These are phyloP conservation scores for Taxawa tesnikishii DNA, from an alignment of 2,329 filamentous ascomycete species.

Conservation along the genomic window DNA sequence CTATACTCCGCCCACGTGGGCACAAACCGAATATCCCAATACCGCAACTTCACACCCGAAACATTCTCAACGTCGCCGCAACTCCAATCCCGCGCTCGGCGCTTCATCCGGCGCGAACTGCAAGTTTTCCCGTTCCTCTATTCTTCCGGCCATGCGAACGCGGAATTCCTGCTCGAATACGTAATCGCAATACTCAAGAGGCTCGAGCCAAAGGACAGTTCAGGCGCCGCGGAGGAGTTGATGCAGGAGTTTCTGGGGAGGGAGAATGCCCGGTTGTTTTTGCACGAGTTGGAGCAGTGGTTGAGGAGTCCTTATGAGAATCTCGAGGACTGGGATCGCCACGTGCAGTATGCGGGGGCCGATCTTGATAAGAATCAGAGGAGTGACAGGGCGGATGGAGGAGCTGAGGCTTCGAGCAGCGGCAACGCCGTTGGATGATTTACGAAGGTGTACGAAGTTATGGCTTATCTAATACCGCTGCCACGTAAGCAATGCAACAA, in stretches of 20 bases:
- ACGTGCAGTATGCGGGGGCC: constrained; percentile 59
- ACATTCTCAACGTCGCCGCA: constrained; percentile 52
- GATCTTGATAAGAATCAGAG: no score
- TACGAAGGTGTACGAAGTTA: no score
- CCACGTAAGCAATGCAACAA: no score
- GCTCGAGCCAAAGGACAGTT: constrained; percentile 67
- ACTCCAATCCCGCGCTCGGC: constrained; percentile 63
- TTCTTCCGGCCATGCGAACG: constrained; percentile 37
- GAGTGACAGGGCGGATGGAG: no score
- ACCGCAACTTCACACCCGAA: constrained; percentile 58
- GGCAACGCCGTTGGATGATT: no score
- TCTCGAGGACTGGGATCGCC: constrained; percentile 66
- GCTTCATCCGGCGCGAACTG: constrained; percentile 74
- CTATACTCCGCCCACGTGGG: constrained; percentile 75
- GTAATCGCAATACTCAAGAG: constrained; percentile 72
- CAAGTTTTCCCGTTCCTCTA: constrained; percentile 68
- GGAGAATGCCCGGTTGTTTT: constrained; percentile 59
- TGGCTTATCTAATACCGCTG: no score
- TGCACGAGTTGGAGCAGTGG: constrained; percentile 78
- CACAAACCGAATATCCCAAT: constrained; percentile 64
- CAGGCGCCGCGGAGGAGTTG: constrained; percentile 68
- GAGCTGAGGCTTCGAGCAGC: no score
- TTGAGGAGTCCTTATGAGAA: constrained; percentile 65
- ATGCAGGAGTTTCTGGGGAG: constrained; percentile 66
- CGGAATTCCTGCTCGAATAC: constrained; percentile 79